Conservation (phyloP, 1,139 yeast species). For the Suhomyces panamericanus region DNA sequence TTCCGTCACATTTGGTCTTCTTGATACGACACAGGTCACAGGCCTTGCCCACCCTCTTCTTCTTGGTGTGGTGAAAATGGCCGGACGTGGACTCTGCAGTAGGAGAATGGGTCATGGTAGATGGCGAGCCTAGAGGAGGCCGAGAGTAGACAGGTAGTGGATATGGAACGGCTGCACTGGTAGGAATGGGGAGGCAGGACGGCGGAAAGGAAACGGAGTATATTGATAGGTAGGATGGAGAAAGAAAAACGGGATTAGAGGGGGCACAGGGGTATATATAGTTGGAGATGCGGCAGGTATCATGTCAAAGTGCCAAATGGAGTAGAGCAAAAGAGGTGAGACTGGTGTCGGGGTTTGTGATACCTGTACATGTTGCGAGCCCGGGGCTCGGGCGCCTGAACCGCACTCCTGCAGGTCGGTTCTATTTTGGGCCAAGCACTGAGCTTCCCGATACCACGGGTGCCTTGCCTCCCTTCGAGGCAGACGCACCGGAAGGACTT, state of each 20-base stretch:
- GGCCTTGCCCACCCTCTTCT: conserved; percentile 77
- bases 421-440: conserved; percentile 1
- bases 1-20: conserved; percentile 76
- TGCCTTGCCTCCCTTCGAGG: background rate
- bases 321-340: conserved; percentile 3
- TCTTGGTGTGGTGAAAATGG: conserved; percentile 29
- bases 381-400: background rate
- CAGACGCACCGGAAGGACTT: background rate
- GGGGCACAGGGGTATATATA: conserved; percentile 2
- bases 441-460: conserved; percentile 3
- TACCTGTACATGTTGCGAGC: background rate
- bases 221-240: background rate
- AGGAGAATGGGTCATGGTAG: conserved; percentile 9
- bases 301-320: background rate
- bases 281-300: conserved; percentile 1
- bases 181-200: background rate
- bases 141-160: background rate
- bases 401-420: background rate
- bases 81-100: conserved; percentile 2
- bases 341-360: background rate
- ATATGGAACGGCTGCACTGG: background rate
- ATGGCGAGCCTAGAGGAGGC: no score
- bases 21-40: conserved; percentile 78
- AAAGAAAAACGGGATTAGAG: background rate
- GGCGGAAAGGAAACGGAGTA: background rate